A percentile compares a stretch with the other conserved stretches of the same genome.
These are phyloP conservation scores for Parietaria judaica DNA, from an alignment of 306 rosid genomes.

Conservation along the genomic window DNA sequence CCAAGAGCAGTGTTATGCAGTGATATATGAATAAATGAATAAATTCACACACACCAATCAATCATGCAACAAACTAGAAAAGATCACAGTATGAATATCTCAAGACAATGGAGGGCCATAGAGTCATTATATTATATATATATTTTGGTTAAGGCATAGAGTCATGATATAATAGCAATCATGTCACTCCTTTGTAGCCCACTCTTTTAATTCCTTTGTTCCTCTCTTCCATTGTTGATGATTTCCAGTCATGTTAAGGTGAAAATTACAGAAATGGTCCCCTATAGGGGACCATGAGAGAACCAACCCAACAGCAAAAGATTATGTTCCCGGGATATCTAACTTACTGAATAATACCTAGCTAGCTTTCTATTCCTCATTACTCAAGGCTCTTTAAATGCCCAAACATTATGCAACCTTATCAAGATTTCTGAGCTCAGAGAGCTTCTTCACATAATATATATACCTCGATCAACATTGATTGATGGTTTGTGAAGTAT, in stretches of 20 bases:
- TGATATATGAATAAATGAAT: constrained; percentile 3
- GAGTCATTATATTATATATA: constrained; percentile 26
- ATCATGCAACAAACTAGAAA: constrained; percentile 11
- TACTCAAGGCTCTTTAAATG: no score
- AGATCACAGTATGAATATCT: constrained; percentile 26
- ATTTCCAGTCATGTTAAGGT: constrained; percentile 34
- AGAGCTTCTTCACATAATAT: no score
- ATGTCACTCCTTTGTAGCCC: constrained; percentile 25
- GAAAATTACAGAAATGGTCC: constrained; percentile 24
- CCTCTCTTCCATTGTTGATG: constrained; percentile 28
- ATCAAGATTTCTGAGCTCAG: no score
- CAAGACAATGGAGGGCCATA: constrained; percentile 39
- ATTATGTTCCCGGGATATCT: background rate
- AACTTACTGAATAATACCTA: no score
- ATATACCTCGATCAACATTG: no score
- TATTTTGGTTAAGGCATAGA: constrained; percentile 13
- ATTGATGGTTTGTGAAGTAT: no score
- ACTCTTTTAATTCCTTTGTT: background rate
- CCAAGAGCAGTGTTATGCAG: constrained; percentile 21
- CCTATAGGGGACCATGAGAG: constrained; percentile 21
- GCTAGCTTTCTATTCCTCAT: no score
- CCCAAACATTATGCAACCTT: no score
- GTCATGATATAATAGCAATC: constrained; percentile 37
- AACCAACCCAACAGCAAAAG: constrained; percentile 13
- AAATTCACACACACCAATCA: constrained; percentile 18